These are phyloP conservation scores for Glycine latifolia DNA, from an alignment of 306 rosid genomes.

Conservation along the genomic window DNA sequence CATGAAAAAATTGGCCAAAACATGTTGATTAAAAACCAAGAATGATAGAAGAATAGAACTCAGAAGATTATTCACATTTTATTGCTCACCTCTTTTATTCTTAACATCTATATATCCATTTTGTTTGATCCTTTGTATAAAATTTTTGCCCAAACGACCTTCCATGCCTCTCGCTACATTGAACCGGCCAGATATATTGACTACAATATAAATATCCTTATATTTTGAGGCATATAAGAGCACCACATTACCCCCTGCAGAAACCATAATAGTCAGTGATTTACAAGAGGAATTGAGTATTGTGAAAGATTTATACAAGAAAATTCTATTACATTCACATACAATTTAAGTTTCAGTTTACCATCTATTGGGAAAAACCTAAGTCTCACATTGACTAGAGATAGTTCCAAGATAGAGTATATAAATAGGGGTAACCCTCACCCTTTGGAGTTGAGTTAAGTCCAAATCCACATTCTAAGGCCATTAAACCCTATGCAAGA, in stretches of 20 bases:
- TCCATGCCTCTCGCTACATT: slow-evolving; percentile 81
- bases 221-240: slow-evolving; percentile 84
- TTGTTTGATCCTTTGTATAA: slow-evolving; percentile 73
- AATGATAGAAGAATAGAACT: slow-evolving; percentile 8
- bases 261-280: slow-evolving; percentile 36
- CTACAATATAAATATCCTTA: slow-evolving; percentile 64
- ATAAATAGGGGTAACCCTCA: too few relatives aligned
- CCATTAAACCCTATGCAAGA: background rate
- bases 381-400: too few relatives aligned
- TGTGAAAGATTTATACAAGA: slow-evolving; percentile 17
- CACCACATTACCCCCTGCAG: slow-evolving; percentile 88
- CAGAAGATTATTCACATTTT: slow-evolving; percentile 25
- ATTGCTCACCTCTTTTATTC: slow-evolving; percentile 73
- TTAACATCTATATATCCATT: slow-evolving; percentile 83
- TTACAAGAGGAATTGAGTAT: slow-evolving; percentile 5
- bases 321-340: background rate
- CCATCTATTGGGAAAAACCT: background rate
- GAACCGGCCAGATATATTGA: slow-evolving; percentile 92
- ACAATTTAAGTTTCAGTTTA: slow-evolving; percentile 31
- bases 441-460: too few relatives aligned
- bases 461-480: too few relatives aligned
- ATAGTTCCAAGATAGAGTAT: too few relatives aligned
- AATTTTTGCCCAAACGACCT: slow-evolving; percentile 82
- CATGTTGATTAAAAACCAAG: slow-evolving; percentile 9
- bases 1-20: slow-evolving; percentile 25